Evolutionary conservation across 805 yeast species (phyloP), one percentile per base, ranked within the genome.

Genomic region (Candida hungchunana): DNA sequence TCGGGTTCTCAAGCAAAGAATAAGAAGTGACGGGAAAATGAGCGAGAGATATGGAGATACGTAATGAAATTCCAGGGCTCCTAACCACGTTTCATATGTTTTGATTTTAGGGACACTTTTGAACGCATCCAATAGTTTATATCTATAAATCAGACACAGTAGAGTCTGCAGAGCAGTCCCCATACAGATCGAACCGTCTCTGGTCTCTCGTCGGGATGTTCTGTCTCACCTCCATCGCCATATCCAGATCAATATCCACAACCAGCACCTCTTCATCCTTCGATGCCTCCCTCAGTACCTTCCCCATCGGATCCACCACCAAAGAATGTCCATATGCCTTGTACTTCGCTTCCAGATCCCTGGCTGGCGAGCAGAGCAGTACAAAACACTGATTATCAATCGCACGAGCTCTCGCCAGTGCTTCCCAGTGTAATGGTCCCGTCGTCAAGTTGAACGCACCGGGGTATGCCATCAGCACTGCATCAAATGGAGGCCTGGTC

Each of bases 371-470:
- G 46, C 96, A 87, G 46, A 86, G 62, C 24, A 90, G 67, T 4
- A 84, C 82, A 44, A 75, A 83, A 12, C 76, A 58, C 56, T 82
- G 82, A 52, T 81, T 83, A 56, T 83, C 94, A 11, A 83, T 76
- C 4, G 93, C 84, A 46, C 93, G 67, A 0, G 88, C 65, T 42
- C 78, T 69, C 1, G 88, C 93, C 43, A 84, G 66, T 40, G 82
- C 65, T 50, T 80, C 83, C 94, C 94, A 84, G 56, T 80, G 90
- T 58, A 79, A 63, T 1, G 94, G 94, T 0, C 94, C 94, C 0
- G 93, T 83, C 12, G 82, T 80, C 6, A 89, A 80, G 63, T 83
- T 83, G 64, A 83, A 83, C 0, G 94, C 94, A 33, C 88, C 86
- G 1, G 94, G 94, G 46, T 81, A 83, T 39, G 79, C 66, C 87